Percentiles rank a stretch among this genome's conserved stretches.
Conservation (phyloP, 495 filamentous ascomycete genomes). For the Elaphomyces granulatus region DNA sequence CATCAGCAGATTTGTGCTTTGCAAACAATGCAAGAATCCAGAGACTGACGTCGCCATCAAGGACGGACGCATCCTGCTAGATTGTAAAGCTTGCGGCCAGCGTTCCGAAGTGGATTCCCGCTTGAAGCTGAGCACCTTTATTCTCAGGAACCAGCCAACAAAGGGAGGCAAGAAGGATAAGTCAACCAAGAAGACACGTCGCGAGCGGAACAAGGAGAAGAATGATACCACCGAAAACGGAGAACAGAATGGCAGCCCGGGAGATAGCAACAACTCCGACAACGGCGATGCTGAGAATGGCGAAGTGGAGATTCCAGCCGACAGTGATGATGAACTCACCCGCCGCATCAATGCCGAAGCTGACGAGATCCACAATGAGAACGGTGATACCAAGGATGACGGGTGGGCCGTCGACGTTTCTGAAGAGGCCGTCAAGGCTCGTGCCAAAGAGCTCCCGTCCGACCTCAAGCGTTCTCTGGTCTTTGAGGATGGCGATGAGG, state of each 20-base stretch:
- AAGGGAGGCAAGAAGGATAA: conserved; percentile 96
- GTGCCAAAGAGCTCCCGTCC: conserved; percentile 74
- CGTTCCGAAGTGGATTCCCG: conserved; percentile 80
- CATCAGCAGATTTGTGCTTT: conserved; percentile 95
- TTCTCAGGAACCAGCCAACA: conserved; percentile 79
- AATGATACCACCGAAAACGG: conserved; percentile 43
- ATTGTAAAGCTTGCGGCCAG: conserved; percentile 98
- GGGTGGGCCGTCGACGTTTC: conserved; percentile 94
- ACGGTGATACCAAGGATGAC: conserved; percentile 68
- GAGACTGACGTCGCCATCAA: conserved; percentile 94
- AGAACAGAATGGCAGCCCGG: conserved; percentile 51
- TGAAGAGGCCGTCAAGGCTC: conserved; percentile 85
- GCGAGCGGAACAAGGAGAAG: conserved; percentile 58
- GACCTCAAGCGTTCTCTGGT: conserved; percentile 85
- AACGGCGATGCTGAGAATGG: conserved; percentile 48
- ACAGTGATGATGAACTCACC: conserved; percentile 85
- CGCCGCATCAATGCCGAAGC: conserved; percentile 77
- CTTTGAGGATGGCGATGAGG: conserved; percentile 72
- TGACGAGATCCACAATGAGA: conserved; percentile 52
- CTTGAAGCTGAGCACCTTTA: conserved; percentile 93
- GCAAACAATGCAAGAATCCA: conserved; percentile 99
- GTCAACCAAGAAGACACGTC: conserved; percentile 68
- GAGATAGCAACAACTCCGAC: conserved; percentile 60
- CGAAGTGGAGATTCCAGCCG: conserved; percentile 55
- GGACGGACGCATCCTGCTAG: conserved; percentile 74